phyloP scores from a whole-genome alignment of 768 basidiomycete genomes.

The Lyophyllum atratum region DNA sequence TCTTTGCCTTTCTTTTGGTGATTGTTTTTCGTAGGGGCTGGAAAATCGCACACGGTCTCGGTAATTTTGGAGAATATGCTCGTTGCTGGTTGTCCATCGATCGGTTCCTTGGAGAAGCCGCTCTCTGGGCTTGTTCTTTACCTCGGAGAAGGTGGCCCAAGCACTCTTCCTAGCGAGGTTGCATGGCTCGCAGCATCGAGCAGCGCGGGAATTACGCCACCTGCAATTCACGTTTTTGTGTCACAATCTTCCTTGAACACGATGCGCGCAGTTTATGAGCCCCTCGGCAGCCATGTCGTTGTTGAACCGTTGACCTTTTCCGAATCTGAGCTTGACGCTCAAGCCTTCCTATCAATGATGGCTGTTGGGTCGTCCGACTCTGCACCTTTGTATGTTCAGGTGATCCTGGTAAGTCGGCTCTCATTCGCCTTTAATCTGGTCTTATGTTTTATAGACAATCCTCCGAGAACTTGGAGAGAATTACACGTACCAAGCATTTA shows the following conservation, averaged over 20 bases:
- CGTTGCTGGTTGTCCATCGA: constrained; percentile 47
- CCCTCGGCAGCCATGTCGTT: constrained; percentile 46
- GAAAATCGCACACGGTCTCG: constrained; percentile 74
- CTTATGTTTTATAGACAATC: constrained; percentile 42
- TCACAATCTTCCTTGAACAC: constrained; percentile 62
- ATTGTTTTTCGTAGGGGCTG: constrained; percentile 46
- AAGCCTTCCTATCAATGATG: constrained; percentile 77
- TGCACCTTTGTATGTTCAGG: constrained; percentile 71
- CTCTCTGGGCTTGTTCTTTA: constrained; percentile 69
- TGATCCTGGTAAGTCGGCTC: constrained; percentile 52
- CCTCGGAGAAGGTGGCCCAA: constrained; percentile 65
- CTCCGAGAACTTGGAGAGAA: constrained; percentile 63
- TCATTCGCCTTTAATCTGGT: background rate
- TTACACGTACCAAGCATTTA: constrained; percentile 55
- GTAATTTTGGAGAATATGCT: constrained; percentile 72
- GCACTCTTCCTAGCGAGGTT: constrained; percentile 62
- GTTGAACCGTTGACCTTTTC: constrained; percentile 59
- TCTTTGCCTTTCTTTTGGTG: background rate
- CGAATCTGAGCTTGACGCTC: constrained; percentile 64
- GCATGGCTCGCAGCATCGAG: constrained; percentile 54
- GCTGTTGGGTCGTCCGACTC: constrained; percentile 61
- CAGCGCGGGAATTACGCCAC: constrained; percentile 28
- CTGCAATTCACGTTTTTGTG: constrained; percentile 52
- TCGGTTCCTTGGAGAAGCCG: constrained; percentile 54
- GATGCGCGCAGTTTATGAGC: constrained; percentile 57